Conservation (phyloP, 108 stramenopile species). For the Fragilariopsis cylindrus region DNA sequence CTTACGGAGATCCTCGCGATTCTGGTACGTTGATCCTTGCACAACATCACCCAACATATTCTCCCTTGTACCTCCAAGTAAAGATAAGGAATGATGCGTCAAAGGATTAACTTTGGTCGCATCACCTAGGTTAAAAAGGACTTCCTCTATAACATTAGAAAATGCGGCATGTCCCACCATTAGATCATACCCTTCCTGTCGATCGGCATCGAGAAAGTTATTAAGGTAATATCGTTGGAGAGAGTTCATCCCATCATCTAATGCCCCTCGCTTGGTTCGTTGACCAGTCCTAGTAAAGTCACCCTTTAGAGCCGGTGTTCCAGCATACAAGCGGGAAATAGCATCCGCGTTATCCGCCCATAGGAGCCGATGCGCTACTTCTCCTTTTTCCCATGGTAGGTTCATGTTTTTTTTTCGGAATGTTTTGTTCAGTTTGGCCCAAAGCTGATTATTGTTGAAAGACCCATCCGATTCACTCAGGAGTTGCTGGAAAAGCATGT, state of each 20-base stretch:
- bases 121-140: not conserved
- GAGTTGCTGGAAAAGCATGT: conserved; percentile 65
- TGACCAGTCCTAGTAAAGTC: conserved; percentile 93
- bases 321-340: conserved; percentile 90
- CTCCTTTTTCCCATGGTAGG: conserved; percentile 69
- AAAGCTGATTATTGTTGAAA: conserved; percentile 45
- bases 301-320: conserved; percentile 93
- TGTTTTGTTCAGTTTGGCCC: conserved; percentile 23
- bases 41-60: conserved; percentile 3
- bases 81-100: not conserved
- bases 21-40: not conserved
- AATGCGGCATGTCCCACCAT: conserved; percentile 72
- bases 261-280: conserved; percentile 88
- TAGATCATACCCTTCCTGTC: conserved; percentile 97
- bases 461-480: conserved; percentile 26
- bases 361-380: conserved; percentile 72
- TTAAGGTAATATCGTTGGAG: conserved; percentile 94
- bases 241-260: conserved; percentile 96
- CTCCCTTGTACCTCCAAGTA: not conserved
- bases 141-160: conserved; percentile 27
- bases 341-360: conserved; percentile 95
- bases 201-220: conserved; percentile 93
- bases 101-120: not conserved
- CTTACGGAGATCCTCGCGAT: conserved; percentile 1
- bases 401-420: conserved; percentile 42